Conservation (phyloP, 345 rosid genomes). For the Mercurialis annua region DNA sequence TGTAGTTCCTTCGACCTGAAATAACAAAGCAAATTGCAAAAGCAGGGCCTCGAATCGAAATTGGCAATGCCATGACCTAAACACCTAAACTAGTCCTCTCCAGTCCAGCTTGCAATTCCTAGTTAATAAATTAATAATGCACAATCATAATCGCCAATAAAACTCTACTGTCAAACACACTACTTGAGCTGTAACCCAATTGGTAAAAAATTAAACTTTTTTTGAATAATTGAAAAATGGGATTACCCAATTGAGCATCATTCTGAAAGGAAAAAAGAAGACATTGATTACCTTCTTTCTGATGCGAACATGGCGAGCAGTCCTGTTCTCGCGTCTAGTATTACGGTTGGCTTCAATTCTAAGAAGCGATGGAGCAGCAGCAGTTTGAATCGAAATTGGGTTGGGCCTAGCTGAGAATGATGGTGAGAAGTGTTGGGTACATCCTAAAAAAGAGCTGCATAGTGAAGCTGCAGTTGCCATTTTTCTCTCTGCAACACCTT, state of each 20-base stretch:
- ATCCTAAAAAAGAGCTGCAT: slow-evolving; percentile 18
- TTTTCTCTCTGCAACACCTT: not conserved
- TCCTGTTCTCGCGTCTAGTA: slow-evolving; percentile 65
- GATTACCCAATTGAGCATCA: not conserved
- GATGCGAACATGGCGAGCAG: slow-evolving; percentile 83
- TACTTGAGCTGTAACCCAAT: not conserved
- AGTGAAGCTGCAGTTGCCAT: slow-evolving; percentile 21
- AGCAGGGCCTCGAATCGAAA: not conserved
- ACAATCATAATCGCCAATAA: no score
- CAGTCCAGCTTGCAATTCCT: no score
- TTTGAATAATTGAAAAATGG: not conserved
- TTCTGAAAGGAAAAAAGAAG: not conserved
- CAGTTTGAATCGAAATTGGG: slow-evolving; percentile 1
- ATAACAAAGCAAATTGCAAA: not conserved
- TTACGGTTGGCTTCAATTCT: slow-evolving; percentile 56
- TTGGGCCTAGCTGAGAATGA: slow-evolving; percentile 20
- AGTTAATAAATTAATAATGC: no score
- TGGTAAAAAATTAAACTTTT: not conserved
- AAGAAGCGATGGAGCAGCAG: not conserved
- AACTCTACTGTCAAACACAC: not conserved
- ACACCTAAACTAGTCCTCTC: no score
- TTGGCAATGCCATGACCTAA: not conserved
- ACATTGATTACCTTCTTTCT: slow-evolving; percentile 74
- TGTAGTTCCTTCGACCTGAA: slow-evolving; percentile 69
- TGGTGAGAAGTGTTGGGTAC: slow-evolving; percentile 23